These are phyloP conservation scores for Pelargonium cotyledonis DNA, from an alignment of 441 rosid genomes.

Conservation along the genomic window DNA sequence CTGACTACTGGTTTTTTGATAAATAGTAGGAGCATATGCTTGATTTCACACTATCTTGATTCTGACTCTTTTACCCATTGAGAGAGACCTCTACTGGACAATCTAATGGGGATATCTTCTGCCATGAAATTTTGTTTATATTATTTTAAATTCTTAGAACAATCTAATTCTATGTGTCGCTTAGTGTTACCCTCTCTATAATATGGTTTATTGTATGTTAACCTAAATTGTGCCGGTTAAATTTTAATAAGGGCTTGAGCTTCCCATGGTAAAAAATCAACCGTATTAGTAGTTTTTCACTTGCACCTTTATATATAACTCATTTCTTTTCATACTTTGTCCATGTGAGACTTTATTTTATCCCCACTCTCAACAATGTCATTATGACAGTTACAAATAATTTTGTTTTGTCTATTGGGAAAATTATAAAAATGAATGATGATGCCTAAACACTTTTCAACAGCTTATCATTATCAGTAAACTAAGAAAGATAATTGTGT, in stretches of 20 bases:
- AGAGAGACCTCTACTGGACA: no score
- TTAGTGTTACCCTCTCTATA: neutral
- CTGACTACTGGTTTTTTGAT: no score
- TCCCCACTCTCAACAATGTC: neutral
- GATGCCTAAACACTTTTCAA: neutral
- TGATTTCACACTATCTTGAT: neutral
- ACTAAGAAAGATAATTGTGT: neutral
- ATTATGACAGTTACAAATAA: neutral
- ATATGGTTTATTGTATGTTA: neutral
- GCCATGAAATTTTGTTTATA: no score
- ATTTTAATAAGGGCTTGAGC: no score
- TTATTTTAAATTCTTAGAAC: neutral
- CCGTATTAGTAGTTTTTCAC: no score
- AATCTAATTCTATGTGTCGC: neutral
- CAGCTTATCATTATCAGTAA: neutral
- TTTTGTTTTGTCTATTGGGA: neutral
- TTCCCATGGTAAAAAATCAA: no score
- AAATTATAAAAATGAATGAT: neutral
- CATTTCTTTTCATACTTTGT: no score
- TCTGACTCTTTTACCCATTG: neutral
- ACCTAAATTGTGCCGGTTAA: neutral
- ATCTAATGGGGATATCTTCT: neutral
- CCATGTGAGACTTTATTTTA: no score
- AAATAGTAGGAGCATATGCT: neutral
- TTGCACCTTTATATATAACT: no score